phyloP scores from a whole-genome alignment of 2,329 filamentous ascomycete species.

The Neocucurbitaria cava region DNA sequence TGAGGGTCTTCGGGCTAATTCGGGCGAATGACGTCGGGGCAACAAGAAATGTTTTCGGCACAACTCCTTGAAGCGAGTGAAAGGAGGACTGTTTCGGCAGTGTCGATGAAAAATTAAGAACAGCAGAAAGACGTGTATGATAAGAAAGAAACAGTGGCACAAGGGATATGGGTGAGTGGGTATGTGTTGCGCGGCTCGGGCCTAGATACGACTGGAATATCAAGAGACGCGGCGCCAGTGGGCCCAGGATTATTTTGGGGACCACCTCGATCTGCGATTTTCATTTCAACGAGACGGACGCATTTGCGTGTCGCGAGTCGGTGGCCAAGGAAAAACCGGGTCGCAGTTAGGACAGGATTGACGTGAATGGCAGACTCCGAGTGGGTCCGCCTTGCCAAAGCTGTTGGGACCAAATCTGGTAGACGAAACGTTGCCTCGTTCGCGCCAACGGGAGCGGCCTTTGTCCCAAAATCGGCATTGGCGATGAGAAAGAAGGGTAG shows the following conservation, averaged over 20 bases:
- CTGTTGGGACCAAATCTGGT: constrained; percentile 13
- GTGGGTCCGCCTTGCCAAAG: constrained; percentile 8
- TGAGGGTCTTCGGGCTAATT: neutral
- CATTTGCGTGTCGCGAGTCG: constrained; percentile 11
- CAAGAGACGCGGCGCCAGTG: constrained; percentile 13
- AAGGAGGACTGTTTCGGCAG: neutral
- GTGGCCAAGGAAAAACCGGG: constrained; percentile 28
- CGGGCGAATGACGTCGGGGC: constrained; percentile 13
- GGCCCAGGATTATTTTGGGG: constrained; percentile 24
- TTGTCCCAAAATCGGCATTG: neutral
- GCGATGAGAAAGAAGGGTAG: neutral
- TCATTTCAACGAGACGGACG: constrained; percentile 20
- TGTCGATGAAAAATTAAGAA: neutral
- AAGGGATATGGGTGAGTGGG: neutral
- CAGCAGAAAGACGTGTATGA: neutral
- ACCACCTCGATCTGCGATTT: constrained; percentile 26
- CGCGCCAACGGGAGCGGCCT: neutral
- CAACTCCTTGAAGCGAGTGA: constrained; percentile 5
- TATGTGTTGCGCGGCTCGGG: constrained; percentile 2
- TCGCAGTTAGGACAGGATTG: constrained; percentile 14
- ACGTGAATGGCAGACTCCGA: constrained; percentile 16
- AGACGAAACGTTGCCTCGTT: neutral
- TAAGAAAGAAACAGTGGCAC: neutral
- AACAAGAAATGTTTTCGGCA: constrained; percentile 6
- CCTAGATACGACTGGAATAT: too few relatives aligned